Percentiles rank a stretch among this genome's conserved stretches.
phyloP scores from a whole-genome alignment of 23 red algal species.

The Gracilariopsis chorda region DNA sequence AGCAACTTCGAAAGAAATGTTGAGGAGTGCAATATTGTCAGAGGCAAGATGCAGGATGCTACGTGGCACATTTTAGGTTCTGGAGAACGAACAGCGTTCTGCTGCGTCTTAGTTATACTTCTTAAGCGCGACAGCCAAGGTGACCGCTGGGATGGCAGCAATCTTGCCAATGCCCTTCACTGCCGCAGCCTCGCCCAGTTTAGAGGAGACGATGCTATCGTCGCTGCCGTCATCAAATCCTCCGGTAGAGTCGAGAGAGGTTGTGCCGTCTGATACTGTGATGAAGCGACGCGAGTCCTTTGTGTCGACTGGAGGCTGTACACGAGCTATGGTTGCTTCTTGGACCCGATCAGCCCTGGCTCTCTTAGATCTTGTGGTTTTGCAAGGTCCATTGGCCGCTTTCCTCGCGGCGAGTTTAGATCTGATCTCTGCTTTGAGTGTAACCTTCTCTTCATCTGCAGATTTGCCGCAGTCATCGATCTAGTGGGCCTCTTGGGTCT shows the following conservation, averaged over 20 bases:
- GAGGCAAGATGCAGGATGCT: background rate
- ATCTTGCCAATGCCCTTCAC: background rate
- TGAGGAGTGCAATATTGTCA: background rate
- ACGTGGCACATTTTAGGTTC: background rate
- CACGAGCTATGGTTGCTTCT: background rate
- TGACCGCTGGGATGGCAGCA: background rate
- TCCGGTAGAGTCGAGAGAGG: background rate
- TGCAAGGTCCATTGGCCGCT: too few relatives aligned
- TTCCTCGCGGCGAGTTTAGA: background rate
- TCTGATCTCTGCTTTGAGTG: too few relatives aligned
- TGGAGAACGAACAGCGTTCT: background rate
- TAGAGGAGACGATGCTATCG: background rate
- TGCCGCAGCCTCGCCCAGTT: background rate
- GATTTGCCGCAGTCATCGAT: too few relatives aligned
- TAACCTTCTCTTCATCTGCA: too few relatives aligned
- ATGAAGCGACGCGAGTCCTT: background rate
- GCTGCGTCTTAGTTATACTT: background rate
- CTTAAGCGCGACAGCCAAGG: background rate
- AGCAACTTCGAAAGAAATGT: conserved; percentile 6
- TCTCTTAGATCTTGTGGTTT: background rate
- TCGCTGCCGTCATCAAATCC: conserved; percentile 1
- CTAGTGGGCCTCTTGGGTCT: too few relatives aligned
- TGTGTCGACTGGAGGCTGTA: background rate
- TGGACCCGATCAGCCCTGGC: background rate
- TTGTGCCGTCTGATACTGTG: background rate